Evolutionary conservation across 345 rosid species (phyloP).

Genomic region (Hirschfeldia incana): DNA sequence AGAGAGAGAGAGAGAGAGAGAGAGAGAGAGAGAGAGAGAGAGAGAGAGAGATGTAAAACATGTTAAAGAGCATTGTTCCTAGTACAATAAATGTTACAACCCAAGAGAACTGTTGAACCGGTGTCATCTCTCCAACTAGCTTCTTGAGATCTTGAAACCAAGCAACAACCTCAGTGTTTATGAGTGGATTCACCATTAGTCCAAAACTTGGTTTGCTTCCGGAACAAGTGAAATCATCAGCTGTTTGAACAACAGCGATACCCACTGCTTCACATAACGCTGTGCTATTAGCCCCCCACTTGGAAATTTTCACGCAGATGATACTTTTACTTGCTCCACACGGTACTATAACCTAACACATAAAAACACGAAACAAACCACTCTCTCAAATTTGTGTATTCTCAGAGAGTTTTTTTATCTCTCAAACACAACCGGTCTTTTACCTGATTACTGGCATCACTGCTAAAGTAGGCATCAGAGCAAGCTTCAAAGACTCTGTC

Average conservation of each 20-base stretch:
- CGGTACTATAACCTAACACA: background rate
- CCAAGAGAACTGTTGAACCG: background rate
- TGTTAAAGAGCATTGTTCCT: constrained; percentile 48
- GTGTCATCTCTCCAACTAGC: background rate
- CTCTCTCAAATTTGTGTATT: background rate
- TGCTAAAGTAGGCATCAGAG: constrained; percentile 70
- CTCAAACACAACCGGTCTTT: background rate
- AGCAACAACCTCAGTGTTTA: background rate
- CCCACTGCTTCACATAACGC: background rate
- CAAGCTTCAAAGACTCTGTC: constrained; percentile 39
- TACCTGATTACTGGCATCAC: constrained; percentile 64
- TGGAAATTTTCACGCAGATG: background rate
- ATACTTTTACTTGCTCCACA: background rate
- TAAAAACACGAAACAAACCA: background rate
- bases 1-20: too few species aligned
- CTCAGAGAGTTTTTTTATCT: background rate
- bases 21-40: too few species aligned
- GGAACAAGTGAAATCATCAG: background rate
- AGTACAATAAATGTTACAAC: constrained; percentile 60
- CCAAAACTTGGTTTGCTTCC: background rate
- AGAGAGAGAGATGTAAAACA: constrained; percentile 43
- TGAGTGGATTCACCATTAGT: background rate
- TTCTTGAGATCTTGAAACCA: background rate
- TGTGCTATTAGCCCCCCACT: background rate
- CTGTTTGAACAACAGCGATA: background rate